Evolutionary conservation across 169 alveolate genomes (phyloP).

Genomic region (Besnoitia besnoiti): DNA sequence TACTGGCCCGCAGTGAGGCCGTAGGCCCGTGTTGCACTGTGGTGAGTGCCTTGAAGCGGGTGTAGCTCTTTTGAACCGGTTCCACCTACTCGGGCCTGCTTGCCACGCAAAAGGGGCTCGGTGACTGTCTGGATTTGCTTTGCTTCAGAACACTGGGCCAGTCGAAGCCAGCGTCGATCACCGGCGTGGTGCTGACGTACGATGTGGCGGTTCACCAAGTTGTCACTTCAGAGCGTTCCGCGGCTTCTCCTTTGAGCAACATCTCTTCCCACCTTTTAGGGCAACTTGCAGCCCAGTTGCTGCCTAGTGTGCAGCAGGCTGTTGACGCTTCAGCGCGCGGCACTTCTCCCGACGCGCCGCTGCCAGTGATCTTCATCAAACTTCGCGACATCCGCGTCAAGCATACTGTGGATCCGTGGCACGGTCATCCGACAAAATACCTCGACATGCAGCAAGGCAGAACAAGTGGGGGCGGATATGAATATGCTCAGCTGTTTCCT

Average conservation of each 20-base stretch:
- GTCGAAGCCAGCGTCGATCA: not conserved
- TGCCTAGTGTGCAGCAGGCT: not conserved
- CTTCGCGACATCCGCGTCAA: not conserved
- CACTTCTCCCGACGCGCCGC: not conserved
- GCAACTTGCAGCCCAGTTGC: not conserved
- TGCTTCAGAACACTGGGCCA: not conserved
- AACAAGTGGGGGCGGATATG: not conserved
- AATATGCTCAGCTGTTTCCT: not conserved
- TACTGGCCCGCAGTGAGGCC: too few species aligned
- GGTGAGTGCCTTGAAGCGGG: too few species aligned
- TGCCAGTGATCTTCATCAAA: slow-evolving; percentile 5
- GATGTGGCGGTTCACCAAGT: slow-evolving; percentile 7
- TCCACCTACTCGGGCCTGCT: too few species aligned
- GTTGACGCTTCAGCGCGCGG: not conserved
- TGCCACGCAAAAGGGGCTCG: too few species aligned
- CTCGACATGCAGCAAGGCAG: not conserved
- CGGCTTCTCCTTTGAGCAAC: not conserved
- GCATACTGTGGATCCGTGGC: not conserved
- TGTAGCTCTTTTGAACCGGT: too few species aligned
- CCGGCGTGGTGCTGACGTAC: slow-evolving; percentile 4
- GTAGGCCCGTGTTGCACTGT: too few species aligned
- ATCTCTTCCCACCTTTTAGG: not conserved
- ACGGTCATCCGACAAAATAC: not conserved
- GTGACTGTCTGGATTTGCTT: too few species aligned
- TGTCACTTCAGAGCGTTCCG: not conserved